Evolutionary conservation across 805 yeast genomes (phyloP), one percentile per base, ranked within the genome.

Genomic region (Candida vartiovaarae): DNA sequence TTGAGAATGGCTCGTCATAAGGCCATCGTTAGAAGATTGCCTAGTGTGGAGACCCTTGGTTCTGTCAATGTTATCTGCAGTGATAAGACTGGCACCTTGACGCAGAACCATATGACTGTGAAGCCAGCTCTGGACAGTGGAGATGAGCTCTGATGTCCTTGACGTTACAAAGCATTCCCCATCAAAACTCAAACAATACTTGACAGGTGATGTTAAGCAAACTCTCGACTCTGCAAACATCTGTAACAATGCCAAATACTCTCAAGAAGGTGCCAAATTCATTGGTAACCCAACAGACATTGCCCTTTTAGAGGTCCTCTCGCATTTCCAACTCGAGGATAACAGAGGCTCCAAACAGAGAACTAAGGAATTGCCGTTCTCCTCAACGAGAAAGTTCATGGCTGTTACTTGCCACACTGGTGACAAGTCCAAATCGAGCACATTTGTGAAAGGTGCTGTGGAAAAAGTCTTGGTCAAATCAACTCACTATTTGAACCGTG

Each of bases 221-320:
- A 68, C 80, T 15, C 62, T 85, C 49, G 84, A 78, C 53, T 69
- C 79, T 34, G 91, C 90, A 20, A 81, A 77, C 53, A 60, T 84
- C 39, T 85, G 93, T 67, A 85, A 85, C 66, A 85, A 85, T 59
- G 77, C 89, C 10, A 73, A 76, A 48, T 84, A 66, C 52, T 82
- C 90, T 0, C 66, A 65, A 36, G 95, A 84, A 55, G 76, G 74
- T 57, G 84, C 77, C 46, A 80, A 76, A 57, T 83, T 66, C 57
- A 76, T 85, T 38, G 99, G 99, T 27, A 93, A 91, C 63, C 95
- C 99, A 34, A 88, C 96, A 10, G 99, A 93, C 66, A 80, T 90
- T 53, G 98, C 99, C 0, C 69, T 93, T 36, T 70, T 89, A 44
- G 96, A 87, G 62, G 76, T 79, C 31, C 68, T 89, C 44, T 67